These are phyloP conservation scores for Aureobasidium sp. DNA, from an alignment of 2,329 filamentous ascomycete genomes.

Conservation along the genomic window DNA sequence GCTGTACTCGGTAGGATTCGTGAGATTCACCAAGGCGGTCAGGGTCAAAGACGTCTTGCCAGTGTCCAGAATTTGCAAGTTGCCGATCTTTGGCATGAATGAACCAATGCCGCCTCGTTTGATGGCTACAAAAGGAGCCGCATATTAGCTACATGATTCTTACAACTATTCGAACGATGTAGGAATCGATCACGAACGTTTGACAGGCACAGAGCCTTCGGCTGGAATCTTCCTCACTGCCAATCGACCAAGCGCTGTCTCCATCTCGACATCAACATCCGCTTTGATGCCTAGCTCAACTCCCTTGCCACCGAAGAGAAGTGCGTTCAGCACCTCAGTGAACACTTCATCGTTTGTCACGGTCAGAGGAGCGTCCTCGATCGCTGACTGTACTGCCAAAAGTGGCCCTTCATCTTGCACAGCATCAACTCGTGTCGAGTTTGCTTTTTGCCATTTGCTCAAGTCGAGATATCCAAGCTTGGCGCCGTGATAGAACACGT, in stretches of 20 bases:
- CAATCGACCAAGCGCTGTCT: conserved; percentile 74
- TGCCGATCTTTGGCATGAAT: conserved; percentile 59
- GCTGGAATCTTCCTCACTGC: conserved; percentile 75
- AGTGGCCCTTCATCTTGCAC: conserved; percentile 47
- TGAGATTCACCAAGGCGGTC: conserved; percentile 68
- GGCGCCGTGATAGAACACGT: conserved; percentile 70
- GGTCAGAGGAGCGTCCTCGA: conserved; percentile 72
- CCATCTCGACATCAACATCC: conserved; percentile 72
- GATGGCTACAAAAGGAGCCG: conserved; percentile 18
- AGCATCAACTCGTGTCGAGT: conserved; percentile 62
- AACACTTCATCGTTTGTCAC: conserved; percentile 77
- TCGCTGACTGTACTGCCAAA: conserved; percentile 66
- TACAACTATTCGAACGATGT: conserved; percentile 9
- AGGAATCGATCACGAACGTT: conserved; percentile 63
- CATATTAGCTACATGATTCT: conserved; percentile 28
- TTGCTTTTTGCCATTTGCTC: conserved; percentile 73
- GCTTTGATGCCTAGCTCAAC: conserved; percentile 71
- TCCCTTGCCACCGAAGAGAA: conserved; percentile 66
- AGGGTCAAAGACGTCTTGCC: conserved; percentile 64
- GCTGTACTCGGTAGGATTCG: conserved; percentile 83
- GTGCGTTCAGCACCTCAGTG: conserved; percentile 68
- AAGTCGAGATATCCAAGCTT: conserved; percentile 79
- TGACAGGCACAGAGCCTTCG: conserved; percentile 79
- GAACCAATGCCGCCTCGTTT: conserved; percentile 40
- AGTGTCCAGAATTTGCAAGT: conserved; percentile 66